Evolutionary conservation across 108 stramenopile species (phyloP).

Genomic region (Nannochloropsis salina): DNA sequence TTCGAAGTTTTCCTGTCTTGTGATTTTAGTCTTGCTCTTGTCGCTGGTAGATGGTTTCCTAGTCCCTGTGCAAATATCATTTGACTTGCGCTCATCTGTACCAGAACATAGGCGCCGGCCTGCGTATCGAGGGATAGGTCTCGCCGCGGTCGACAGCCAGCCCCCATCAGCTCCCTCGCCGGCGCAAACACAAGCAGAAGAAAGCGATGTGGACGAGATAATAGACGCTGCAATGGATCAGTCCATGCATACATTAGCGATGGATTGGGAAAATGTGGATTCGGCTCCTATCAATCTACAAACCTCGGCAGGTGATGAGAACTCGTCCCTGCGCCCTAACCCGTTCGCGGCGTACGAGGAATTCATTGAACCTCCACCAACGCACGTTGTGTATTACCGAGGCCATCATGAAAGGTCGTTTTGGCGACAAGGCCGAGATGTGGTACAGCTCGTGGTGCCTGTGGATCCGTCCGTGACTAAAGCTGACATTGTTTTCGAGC

Average conservation of each 20-base stretch:
- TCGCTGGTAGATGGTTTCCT: not conserved
- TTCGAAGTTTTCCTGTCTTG: no score
- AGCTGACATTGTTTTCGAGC: not conserved
- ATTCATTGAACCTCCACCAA: not conserved
- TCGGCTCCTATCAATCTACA: not conserved
- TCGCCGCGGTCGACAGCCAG: not conserved
- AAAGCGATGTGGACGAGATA: not conserved
- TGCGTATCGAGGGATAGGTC: not conserved
- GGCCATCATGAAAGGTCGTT: not conserved
- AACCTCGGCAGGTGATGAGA: not conserved
- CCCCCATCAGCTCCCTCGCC: not conserved
- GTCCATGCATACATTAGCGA: not conserved
- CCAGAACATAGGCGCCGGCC: not conserved
- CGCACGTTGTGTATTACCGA: not conserved
- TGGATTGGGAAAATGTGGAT: not conserved
- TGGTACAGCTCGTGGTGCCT: not conserved
- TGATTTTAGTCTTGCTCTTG: no score
- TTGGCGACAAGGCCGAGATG: constrained; percentile 14
- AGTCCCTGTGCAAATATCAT: not conserved
- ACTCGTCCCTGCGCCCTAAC: not conserved
- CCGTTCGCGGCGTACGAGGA: not conserved
- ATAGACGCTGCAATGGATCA: not conserved
- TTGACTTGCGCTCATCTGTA: not conserved
- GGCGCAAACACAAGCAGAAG: not conserved
- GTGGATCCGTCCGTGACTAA: not conserved